Evolutionary conservation across 1,284 basidiomycete genomes (phyloP).

Genomic region (Cutaneotrichosporon sp.): DNA sequence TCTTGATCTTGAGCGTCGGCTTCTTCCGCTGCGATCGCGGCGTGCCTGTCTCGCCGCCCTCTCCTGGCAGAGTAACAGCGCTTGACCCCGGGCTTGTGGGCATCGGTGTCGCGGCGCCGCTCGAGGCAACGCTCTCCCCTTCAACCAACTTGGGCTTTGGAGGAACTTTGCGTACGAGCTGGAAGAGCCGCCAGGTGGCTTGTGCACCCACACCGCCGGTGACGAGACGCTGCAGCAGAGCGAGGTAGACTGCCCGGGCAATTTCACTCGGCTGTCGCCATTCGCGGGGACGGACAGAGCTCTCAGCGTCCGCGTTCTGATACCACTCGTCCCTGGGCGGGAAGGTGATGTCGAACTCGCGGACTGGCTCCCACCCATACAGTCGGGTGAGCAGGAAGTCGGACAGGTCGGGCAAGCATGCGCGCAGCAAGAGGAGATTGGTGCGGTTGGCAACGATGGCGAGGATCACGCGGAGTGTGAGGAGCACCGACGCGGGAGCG

Average conservation of each 20-base stretch:
- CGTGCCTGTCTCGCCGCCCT: not conserved
- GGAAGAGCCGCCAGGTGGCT: slow-evolving; percentile 40
- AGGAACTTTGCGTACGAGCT: slow-evolving; percentile 30
- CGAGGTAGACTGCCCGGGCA: slow-evolving; percentile 31
- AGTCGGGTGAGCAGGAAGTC: slow-evolving; percentile 34
- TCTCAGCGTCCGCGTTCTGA: slow-evolving; percentile 17
- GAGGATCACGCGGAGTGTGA: slow-evolving; percentile 29
- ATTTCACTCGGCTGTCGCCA: slow-evolving; percentile 23
- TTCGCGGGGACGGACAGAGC: slow-evolving; percentile 6
- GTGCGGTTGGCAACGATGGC: slow-evolving; percentile 9
- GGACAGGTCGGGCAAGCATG: slow-evolving; percentile 29
- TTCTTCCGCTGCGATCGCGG: not conserved
- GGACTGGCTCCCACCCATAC: slow-evolving; percentile 27
- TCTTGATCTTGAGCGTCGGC: slow-evolving; percentile 5
- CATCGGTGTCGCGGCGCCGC: not conserved
- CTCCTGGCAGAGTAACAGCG: not conserved
- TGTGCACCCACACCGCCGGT: slow-evolving; percentile 35
- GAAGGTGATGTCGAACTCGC: slow-evolving; percentile 37
- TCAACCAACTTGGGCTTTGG: slow-evolving; percentile 4
- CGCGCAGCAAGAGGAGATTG: slow-evolving; percentile 29
- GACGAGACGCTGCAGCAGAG: slow-evolving; percentile 30
- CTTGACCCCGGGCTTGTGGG: not conserved
- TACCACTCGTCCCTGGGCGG: slow-evolving; percentile 34
- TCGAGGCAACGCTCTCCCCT: not conserved
- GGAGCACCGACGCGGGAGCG: slow-evolving; percentile 15